phyloP scores from a whole-genome alignment of 352 stramenopile species.

The Elongisporangium undulatum region DNA sequence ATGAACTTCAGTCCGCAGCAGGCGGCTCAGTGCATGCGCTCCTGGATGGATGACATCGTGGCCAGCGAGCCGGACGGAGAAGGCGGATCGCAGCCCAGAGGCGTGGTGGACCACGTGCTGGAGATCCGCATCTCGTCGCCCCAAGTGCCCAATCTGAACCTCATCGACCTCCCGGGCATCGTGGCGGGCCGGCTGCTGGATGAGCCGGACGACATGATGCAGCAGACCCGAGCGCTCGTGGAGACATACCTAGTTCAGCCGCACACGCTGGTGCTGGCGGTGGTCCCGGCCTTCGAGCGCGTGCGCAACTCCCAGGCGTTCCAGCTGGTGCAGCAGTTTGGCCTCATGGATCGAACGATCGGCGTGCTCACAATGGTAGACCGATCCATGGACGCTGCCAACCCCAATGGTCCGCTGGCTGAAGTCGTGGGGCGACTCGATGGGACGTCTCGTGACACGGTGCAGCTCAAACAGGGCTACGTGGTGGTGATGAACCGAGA shows the following conservation, averaged over 20 bases:
- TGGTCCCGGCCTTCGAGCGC: constrained; percentile 27
- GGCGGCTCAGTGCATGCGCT: constrained; percentile 15
- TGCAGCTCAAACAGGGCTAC: constrained; percentile 33
- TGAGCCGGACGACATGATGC: constrained; percentile 40
- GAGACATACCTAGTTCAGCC: constrained; percentile 27
- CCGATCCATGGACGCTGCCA: constrained; percentile 15
- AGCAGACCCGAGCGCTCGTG: constrained; percentile 24
- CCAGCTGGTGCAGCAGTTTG: constrained; percentile 35
- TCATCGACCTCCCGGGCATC: constrained; percentile 41
- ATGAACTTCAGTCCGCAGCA: constrained; percentile 12
- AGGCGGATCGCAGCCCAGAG: constrained; percentile 1
- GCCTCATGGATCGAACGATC: constrained; percentile 26
- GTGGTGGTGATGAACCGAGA: constrained; percentile 36
- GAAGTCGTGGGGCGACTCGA: constrained; percentile 22
- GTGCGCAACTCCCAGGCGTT: constrained; percentile 38
- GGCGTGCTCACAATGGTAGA: constrained; percentile 45
- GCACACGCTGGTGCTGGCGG: constrained; percentile 36
- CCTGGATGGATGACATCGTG: constrained; percentile 39
- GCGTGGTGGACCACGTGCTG: constrained; percentile 33
- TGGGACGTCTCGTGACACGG: constrained; percentile 20
- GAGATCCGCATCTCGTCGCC: constrained; percentile 32
- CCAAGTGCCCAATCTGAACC: constrained; percentile 29
- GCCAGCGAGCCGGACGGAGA: constrained; percentile 8
- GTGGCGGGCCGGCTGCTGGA: constrained; percentile 17
- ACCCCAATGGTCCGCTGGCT: constrained; percentile 17